These are phyloP conservation scores for Postia placenta DNA, from an alignment of 768 basidiomycete species.

Conservation along the genomic window DNA sequence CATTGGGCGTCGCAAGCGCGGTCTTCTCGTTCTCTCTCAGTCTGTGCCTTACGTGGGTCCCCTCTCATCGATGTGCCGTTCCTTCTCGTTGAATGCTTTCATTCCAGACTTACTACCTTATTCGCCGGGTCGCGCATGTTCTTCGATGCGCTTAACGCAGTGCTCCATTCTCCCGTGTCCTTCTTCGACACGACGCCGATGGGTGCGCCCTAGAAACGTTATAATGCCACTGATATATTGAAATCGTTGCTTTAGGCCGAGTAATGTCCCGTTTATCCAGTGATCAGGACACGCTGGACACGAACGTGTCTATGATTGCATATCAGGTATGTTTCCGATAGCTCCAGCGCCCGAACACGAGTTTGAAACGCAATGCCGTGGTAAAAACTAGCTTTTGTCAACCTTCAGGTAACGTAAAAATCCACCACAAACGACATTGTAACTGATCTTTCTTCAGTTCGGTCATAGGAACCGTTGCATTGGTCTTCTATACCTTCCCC, in stretches of 20 bases:
- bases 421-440: neutral
- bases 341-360: no score
- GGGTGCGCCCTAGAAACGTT: no score
- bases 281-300: constrained; percentile 56
- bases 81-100: no score
- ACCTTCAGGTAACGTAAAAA: constrained; percentile 14
- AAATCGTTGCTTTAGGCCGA: constrained; percentile 32
- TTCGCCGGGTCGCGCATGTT: constrained; percentile 41
- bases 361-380: no score
- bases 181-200: constrained; percentile 75
- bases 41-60: constrained; percentile 42
- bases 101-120: constrained; percentile 27
- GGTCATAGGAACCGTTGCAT: constrained; percentile 47
- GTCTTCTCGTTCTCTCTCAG: constrained; percentile 45
- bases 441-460: constrained; percentile 28
- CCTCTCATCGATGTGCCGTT: neutral
- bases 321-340: constrained; percentile 45
- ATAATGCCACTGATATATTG: no score
- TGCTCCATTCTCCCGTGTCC: constrained; percentile 54
- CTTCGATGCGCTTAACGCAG: constrained; percentile 44
- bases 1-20: constrained; percentile 41
- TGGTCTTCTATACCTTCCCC: constrained; percentile 57
- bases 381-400: constrained; percentile 21
- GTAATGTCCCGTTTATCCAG: constrained; percentile 54
- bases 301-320: constrained; percentile 38